Evolutionary conservation across 1,284 basidiomycete species (phyloP).

Genomic region (Schizophyllum commune): DNA sequence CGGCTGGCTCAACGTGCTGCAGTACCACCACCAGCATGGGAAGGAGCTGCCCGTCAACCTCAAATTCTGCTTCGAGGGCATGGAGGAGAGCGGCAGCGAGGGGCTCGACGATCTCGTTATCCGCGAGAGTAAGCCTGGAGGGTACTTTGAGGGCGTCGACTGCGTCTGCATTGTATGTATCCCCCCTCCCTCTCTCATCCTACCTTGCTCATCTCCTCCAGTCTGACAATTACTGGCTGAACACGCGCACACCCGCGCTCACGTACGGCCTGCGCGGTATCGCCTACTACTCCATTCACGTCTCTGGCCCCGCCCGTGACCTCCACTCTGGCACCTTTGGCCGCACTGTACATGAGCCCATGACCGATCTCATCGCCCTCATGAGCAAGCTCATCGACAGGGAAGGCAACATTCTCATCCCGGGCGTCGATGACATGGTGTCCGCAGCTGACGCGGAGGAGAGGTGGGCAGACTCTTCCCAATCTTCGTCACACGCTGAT

Average conservation of each 20-base stretch:
- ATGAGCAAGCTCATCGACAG: slow-evolving; percentile 87
- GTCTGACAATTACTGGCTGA: slow-evolving; percentile 88
- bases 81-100: slow-evolving; percentile 96
- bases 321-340: slow-evolving; percentile 92
- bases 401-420: slow-evolving; percentile 81
- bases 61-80: slow-evolving; percentile 94
- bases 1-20: slow-evolving; percentile 93
- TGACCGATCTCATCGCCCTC: slow-evolving; percentile 73
- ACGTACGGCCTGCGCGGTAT: slow-evolving; percentile 85
- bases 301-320: slow-evolving; percentile 84
- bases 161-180: slow-evolving; percentile 86
- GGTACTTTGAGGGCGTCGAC: slow-evolving; percentile 88
- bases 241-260: slow-evolving; percentile 67
- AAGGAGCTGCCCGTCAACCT: slow-evolving; percentile 90
- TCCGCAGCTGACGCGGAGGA: slow-evolving; percentile 73
- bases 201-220: slow-evolving; percentile 17
- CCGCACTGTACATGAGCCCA: slow-evolving; percentile 82
- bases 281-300: slow-evolving; percentile 80
- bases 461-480: slow-evolving; percentile 30
- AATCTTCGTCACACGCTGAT: background rate
- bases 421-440: slow-evolving; percentile 89
- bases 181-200: background rate
- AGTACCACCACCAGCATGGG: slow-evolving; percentile 74
- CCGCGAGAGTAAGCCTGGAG: slow-evolving; percentile 64
- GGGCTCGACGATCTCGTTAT: slow-evolving; percentile 89